phyloP scores from a whole-genome alignment of 1,139 yeast genomes.

The Chernovozyma sophiae-reginae region DNA sequence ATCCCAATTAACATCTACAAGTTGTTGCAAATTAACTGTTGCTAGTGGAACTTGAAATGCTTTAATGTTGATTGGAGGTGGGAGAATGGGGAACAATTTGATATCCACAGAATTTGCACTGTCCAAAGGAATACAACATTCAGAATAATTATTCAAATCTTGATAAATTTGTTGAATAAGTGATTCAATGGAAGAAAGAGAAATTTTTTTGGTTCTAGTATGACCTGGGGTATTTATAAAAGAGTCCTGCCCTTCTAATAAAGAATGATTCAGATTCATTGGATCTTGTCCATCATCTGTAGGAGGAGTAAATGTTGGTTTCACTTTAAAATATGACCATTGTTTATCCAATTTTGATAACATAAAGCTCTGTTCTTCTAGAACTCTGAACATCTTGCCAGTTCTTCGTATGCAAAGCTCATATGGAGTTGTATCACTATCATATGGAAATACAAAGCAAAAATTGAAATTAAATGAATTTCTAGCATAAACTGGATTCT shows the following conservation, averaged over 20 bases:
- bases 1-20: constrained; percentile 93
- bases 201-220: constrained; percentile 37
- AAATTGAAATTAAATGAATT: constrained; percentile 91
- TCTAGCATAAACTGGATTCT: constrained; percentile 72
- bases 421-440: constrained; percentile 78
- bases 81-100: constrained; percentile 80
- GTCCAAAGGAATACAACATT: constrained; percentile 91
- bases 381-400: constrained; percentile 83
- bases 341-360: constrained; percentile 51
- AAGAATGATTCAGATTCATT: background rate
- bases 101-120: constrained; percentile 88
- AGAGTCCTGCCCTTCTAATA: background rate
- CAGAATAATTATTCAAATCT: constrained; percentile 91
- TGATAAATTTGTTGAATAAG: constrained; percentile 85
- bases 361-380: constrained; percentile 84
- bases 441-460: constrained; percentile 84
- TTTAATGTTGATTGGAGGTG: constrained; percentile 74
- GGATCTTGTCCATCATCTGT: constrained; percentile 1
- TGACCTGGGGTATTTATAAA: constrained; percentile 34
- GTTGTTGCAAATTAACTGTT: constrained; percentile 62
- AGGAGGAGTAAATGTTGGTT: background rate
- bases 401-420: constrained; percentile 80
- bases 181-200: constrained; percentile 65
- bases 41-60: constrained; percentile 86
- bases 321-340: background rate